phyloP scores from a whole-genome alignment of 2,329 filamentous ascomycete genomes.

The Monilinia vaccinii-corymbosi region DNA sequence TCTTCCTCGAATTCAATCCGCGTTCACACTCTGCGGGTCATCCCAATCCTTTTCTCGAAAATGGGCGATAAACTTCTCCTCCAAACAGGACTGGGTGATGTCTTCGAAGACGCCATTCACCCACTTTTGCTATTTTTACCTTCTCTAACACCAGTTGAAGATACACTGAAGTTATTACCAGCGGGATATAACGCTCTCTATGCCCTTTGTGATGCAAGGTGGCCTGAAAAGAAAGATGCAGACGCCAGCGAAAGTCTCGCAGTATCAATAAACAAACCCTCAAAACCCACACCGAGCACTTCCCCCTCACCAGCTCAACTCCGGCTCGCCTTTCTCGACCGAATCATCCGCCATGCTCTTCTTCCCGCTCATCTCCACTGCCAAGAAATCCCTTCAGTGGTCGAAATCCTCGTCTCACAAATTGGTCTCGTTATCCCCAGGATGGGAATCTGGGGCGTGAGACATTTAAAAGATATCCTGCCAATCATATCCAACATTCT shows the following conservation, averaged over 20 bases:
- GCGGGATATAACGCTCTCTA: constrained; percentile 60
- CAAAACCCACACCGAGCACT: background rate
- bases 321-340: constrained; percentile 40
- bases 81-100: constrained; percentile 53
- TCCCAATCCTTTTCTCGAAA: constrained; percentile 45
- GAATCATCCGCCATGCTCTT: constrained; percentile 46
- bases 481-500: constrained; percentile 47
- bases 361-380: constrained; percentile 48
- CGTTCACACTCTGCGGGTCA: constrained; percentile 41
- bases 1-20: constrained; percentile 46
- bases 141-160: constrained; percentile 61
- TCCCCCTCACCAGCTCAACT: constrained; percentile 7
- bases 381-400: constrained; percentile 47
- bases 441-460: constrained; percentile 54
- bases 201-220: constrained; percentile 36
- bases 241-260: constrained; percentile 11
- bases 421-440: constrained; percentile 41
- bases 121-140: constrained; percentile 72
- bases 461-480: constrained; percentile 53
- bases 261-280: background rate
- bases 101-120: constrained; percentile 61
- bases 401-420: constrained; percentile 45
- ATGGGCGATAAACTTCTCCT: constrained; percentile 45
- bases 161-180: constrained; percentile 55
- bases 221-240: constrained; percentile 8